phyloP scores from a whole-genome alignment of 139 green algal species.

The Chloropicon primus region DNA sequence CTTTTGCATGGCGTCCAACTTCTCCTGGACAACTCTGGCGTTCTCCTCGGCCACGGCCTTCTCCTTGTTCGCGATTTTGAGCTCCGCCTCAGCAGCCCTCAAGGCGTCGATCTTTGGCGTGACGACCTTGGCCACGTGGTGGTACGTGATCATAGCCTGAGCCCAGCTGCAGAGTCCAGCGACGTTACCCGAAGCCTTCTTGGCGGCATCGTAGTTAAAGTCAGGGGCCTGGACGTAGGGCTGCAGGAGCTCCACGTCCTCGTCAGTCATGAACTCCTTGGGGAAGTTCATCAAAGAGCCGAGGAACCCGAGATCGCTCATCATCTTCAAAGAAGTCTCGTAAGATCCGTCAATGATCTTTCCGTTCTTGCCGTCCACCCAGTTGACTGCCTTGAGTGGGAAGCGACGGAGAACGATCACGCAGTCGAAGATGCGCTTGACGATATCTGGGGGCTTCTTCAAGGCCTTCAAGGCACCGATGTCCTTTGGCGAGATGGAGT shows the following conservation, averaged over 20 bases:
- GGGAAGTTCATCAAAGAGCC: constrained; percentile 74
- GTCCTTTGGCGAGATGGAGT: constrained; percentile 81
- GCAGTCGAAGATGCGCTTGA: constrained; percentile 93
- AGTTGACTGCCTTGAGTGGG: constrained; percentile 45
- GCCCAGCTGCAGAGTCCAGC: constrained; percentile 89
- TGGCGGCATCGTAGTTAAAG: constrained; percentile 81
- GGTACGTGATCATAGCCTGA: constrained; percentile 85
- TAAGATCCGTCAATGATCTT: constrained; percentile 72
- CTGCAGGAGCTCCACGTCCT: constrained; percentile 15
- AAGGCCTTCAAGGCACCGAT: constrained; percentile 79
- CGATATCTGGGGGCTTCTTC: constrained; percentile 85
- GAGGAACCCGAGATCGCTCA: constrained; percentile 83
- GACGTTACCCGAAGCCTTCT: constrained; percentile 64
- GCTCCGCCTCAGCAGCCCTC: constrained; percentile 61
- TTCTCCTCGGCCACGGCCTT: constrained; percentile 75
- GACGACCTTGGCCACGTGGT: constrained; percentile 74
- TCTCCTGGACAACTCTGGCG: constrained; percentile 74
- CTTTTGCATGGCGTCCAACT: constrained; percentile 80
- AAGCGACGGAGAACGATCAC: constrained; percentile 61
- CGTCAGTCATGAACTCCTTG: constrained; percentile 86
- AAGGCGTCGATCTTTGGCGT: constrained; percentile 87
- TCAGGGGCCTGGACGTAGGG: constrained; percentile 79
- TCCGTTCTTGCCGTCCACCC: constrained; percentile 64
- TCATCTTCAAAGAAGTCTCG: constrained; percentile 78
- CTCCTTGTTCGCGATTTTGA: constrained; percentile 74